Evolutionary conservation across 495 filamentous ascomycete species (phyloP), one percentile per base, ranked within the genome.

Genomic region (Pyronema omphalodes): DNA sequence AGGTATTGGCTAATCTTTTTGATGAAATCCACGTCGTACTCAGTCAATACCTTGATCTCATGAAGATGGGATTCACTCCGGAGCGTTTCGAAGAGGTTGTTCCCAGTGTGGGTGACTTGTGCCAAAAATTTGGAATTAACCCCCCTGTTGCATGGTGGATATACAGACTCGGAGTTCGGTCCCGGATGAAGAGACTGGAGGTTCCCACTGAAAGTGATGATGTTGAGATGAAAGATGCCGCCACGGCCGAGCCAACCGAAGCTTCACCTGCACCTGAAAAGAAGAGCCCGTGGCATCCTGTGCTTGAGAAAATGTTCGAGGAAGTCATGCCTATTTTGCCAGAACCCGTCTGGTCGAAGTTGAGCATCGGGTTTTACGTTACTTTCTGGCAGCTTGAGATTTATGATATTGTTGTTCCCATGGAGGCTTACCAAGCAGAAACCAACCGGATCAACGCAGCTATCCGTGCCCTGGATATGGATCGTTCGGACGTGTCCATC

Each of bases 361-460:
- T 94, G 43, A 88, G 77, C 44, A 70, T 82, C 1, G 73, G 79
- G 35, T 93, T 94, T 65, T 94, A 86, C 63, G 79, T 85, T 33
- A 84, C 84, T 3, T 99, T 99, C 71, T 99, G 93, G 93, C 81
- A 87, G 46, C 73, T 94, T 12, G 78, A 84, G 18, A 76, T 88
- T 11, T 77, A 81, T 19, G 91, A 96, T 65, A 70, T 99, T 34
- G 72, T 77, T 37, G 75, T 84, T 40, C 83, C 84, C 1, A 73
- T 76, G 51, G 73, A 76, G 43, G 82, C 78, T 50, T 96, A 96
- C 65, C 71, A 80, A 8, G 71, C 76, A 9, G 89, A 93, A 58
- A 76, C 74, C 34, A 73, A 73, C 6, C 72, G 77, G 6, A 69
- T 83, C 41, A 74, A 78, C 53, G 76, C 75, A 45, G 74, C 76